Evolutionary conservation across 805 yeast genomes (phyloP).

Genomic region (Candida adriatica): DNA sequence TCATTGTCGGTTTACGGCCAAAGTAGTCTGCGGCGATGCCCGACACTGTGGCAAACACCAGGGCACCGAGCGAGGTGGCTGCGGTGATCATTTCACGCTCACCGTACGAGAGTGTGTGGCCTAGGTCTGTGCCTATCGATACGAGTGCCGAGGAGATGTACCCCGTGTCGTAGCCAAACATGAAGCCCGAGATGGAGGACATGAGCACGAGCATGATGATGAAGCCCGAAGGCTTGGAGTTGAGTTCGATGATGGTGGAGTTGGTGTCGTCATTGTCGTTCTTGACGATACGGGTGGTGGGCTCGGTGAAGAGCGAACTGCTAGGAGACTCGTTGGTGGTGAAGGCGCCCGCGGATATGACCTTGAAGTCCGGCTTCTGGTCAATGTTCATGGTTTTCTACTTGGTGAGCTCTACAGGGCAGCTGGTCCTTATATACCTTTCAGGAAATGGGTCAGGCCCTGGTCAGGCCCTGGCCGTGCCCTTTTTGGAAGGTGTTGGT

Average conservation of each 20-base stretch:
- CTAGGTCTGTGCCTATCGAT: constrained; percentile 70
- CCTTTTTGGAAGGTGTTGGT: too few species aligned
- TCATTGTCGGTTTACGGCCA: constrained; percentile 80
- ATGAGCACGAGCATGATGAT: constrained; percentile 65
- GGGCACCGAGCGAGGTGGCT: constrained; percentile 91
- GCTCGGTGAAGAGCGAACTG: too few species aligned
- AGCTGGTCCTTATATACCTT: too few species aligned
- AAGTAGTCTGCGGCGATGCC: constrained; percentile 76
- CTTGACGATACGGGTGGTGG: too few species aligned
- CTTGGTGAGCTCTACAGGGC: too few species aligned
- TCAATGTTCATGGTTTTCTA: too few species aligned
- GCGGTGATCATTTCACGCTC: constrained; percentile 88
- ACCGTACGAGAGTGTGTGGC: constrained; percentile 56
- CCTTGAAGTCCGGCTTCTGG: too few species aligned
- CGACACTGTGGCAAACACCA: constrained; percentile 69
- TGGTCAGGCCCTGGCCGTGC: too few species aligned
- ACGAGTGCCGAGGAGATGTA: constrained; percentile 92
- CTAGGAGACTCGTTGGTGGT: too few species aligned
- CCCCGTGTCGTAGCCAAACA: constrained; percentile 98
- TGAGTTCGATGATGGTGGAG: constrained; percentile 38
- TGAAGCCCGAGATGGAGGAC: constrained; percentile 88
- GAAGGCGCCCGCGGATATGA: too few species aligned
- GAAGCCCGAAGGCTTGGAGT: constrained; percentile 50
- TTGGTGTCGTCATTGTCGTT: constrained; percentile 45
- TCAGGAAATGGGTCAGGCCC: too few species aligned